Evolutionary conservation across 2,329 filamentous ascomycete species (phyloP).

Genomic region (Xylaria sp.): DNA sequence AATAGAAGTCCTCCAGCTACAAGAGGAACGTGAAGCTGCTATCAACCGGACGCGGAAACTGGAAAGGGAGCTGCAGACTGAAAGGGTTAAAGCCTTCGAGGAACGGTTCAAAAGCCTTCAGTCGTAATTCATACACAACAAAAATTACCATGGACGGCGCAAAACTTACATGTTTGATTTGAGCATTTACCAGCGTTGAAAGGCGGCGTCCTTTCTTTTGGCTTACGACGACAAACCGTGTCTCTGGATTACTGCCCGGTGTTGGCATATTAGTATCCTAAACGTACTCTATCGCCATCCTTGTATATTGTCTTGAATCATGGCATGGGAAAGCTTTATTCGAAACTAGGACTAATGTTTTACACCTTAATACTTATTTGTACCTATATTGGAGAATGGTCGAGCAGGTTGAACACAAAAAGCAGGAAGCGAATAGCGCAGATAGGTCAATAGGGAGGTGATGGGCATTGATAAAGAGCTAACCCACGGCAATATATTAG

Average conservation of each 20-base stretch:
- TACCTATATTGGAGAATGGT: slow-evolving; percentile 33
- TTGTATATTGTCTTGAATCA: slow-evolving; percentile 35
- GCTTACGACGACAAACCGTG: slow-evolving; percentile 20
- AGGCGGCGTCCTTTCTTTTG: slow-evolving; percentile 28
- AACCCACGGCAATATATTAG: slow-evolving; percentile 15
- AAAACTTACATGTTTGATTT: slow-evolving; percentile 27
- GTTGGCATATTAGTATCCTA: slow-evolving; percentile 26
- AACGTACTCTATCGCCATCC: slow-evolving; percentile 21
- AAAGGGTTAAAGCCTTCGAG: slow-evolving; percentile 67
- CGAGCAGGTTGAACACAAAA: slow-evolving; percentile 12
- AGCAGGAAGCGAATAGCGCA: slow-evolving; percentile 1
- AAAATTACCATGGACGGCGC: slow-evolving; percentile 26
- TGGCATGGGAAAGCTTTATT: slow-evolving; percentile 27
- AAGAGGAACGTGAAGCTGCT: slow-evolving; percentile 78
- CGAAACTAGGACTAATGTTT: slow-evolving; percentile 34
- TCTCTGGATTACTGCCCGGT: slow-evolving; percentile 27
- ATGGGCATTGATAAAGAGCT: neutral
- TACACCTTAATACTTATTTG: slow-evolving; percentile 36
- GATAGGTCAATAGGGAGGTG: slow-evolving; percentile 8
- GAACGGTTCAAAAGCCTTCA: slow-evolving; percentile 52
- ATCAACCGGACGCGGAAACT: slow-evolving; percentile 76
- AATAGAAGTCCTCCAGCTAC: slow-evolving; percentile 83
- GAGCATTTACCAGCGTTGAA: slow-evolving; percentile 37
- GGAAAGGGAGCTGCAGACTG: slow-evolving; percentile 72
- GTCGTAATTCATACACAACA: slow-evolving; percentile 25